phyloP scores from a whole-genome alignment of 2,329 filamentous ascomycete genomes.

The Neodidymelliopsis sp. region DNA sequence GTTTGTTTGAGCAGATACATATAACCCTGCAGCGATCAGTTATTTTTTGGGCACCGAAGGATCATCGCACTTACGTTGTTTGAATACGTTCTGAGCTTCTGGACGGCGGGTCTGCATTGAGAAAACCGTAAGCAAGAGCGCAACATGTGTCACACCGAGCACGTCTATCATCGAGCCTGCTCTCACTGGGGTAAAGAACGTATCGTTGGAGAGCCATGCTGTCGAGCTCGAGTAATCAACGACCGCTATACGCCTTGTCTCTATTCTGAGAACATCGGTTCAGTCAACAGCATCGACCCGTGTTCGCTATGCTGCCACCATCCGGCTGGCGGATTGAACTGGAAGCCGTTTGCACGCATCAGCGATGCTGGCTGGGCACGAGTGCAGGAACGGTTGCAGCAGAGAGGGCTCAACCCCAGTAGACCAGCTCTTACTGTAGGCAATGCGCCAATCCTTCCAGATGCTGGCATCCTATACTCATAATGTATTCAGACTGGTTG shows the following conservation, averaged over 20 bases:
- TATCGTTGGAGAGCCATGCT: conserved; percentile 40
- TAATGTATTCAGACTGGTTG: background rate
- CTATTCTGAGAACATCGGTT: conserved; percentile 34
- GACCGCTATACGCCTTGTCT: conserved; percentile 31
- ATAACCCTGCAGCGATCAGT: conserved; percentile 4
- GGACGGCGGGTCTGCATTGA: too few species aligned
- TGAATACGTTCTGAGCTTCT: too few species aligned
- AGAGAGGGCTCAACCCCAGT: conserved; percentile 4
- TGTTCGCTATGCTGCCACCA: conserved; percentile 32
- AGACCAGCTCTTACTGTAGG: background rate
- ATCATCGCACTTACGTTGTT: background rate
- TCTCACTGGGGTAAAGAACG: conserved; percentile 41
- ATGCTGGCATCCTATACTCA: background rate
- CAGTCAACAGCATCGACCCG: conserved; percentile 27
- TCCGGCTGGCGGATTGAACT: conserved; percentile 18
- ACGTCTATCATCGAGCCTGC: conserved; percentile 42
- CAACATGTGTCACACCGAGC: conserved; percentile 44
- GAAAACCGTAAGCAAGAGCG: background rate
- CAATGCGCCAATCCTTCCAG: background rate
- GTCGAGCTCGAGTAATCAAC: conserved; percentile 33
- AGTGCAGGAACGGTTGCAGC: conserved; percentile 26
- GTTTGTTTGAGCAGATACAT: conserved; percentile 10
- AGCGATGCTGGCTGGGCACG: conserved; percentile 27
- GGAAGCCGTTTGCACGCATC: conserved; percentile 31
- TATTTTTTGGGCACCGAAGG: background rate